Evolutionary conservation across 805 yeast species (phyloP).

Genomic region (Kuraishia ogatae): DNA sequence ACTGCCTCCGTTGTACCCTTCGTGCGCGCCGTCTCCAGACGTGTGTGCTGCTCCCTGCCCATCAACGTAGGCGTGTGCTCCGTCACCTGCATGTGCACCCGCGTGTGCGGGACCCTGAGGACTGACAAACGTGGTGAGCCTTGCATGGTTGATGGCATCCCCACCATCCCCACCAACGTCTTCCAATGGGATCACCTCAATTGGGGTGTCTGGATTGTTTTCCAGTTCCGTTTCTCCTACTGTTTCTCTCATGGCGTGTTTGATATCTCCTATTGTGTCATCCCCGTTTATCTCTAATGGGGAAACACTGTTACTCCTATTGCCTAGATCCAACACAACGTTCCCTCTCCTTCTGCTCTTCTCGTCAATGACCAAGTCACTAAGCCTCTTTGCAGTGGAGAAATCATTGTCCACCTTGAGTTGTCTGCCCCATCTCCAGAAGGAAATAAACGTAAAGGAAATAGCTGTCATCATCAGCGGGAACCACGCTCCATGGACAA

Average conservation of each 20-base stretch:
- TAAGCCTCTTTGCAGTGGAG: slow-evolving; percentile 9
- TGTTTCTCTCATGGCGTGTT: too few species aligned
- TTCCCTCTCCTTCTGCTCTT: slow-evolving; percentile 13
- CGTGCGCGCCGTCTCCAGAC: not conserved
- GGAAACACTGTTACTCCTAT: slow-evolving; percentile 9
- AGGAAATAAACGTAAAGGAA: slow-evolving; percentile 25
- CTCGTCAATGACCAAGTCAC: slow-evolving; percentile 26
- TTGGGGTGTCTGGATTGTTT: too few species aligned
- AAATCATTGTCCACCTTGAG: slow-evolving; percentile 30
- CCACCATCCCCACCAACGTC: too few species aligned
- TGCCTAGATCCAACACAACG: slow-evolving; percentile 11
- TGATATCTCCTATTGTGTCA: too few species aligned
- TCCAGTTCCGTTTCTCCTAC: too few species aligned
- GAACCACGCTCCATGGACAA: slow-evolving; percentile 57
- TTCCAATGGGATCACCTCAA: too few species aligned
- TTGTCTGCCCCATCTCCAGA: slow-evolving; percentile 42
- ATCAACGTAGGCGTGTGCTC: too few species aligned
- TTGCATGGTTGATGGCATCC: too few species aligned
- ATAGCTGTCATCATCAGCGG: slow-evolving; percentile 38
- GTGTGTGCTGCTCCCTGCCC: too few species aligned
- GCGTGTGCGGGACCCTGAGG: too few species aligned
- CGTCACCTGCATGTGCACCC: too few species aligned
- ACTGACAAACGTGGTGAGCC: too few species aligned
- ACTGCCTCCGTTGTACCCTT: not conserved
- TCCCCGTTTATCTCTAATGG: not conserved